Evolutionary conservation across 2,329 filamentous ascomycete species (phyloP), one percentile per base, ranked within the genome.

Genomic region (Pestalotiopsis sp.): DNA sequence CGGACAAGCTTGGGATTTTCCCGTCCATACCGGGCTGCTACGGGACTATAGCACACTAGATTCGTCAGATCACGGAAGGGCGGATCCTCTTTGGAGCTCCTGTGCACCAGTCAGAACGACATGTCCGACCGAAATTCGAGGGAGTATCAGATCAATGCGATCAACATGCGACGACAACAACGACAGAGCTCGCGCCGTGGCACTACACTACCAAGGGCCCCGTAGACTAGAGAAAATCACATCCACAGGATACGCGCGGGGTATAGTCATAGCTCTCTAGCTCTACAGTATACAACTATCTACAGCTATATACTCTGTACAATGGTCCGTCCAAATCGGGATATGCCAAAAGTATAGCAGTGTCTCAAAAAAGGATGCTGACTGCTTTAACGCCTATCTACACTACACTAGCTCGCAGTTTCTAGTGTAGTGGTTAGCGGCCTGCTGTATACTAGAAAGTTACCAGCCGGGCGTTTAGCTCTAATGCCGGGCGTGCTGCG

Each of bases 51-150:
- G 17, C 20, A 52, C 44, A 52, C 44, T 52, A 62, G 65, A 62
- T 60, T 44, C 35, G 35, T 38, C 57, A 61, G 65, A 66, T 66
- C 64, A 52, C 52, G 62, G 39, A 56, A 65, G 26, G 11, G 30
- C 30, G 35, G 38, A 40, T 13, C 59, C 59, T n/a, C 40, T 58
- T 22, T 52, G 20, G 26, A 39, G 58, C 26, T 30, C 30, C 5
- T 39, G 7, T 26, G 10, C 9, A 58, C 44, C 44, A 64, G 26
- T 35, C 13, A 35, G 22, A 44, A 57, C 11, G 13, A 39, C 40
- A 38, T 7, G 11, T 35, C n/a, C 62, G 24, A 35, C 40, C 61
- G 61, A 44, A 52, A 52, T 24, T 14, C 17, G 26, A 13, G 44
- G 17, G 14, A 30, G 48, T 63, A 63, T 63, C 60, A 63, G 35